These are phyloP conservation scores for Bathelium albidoporum DNA, from an alignment of 495 filamentous ascomycete genomes.

Conservation along the genomic window DNA sequence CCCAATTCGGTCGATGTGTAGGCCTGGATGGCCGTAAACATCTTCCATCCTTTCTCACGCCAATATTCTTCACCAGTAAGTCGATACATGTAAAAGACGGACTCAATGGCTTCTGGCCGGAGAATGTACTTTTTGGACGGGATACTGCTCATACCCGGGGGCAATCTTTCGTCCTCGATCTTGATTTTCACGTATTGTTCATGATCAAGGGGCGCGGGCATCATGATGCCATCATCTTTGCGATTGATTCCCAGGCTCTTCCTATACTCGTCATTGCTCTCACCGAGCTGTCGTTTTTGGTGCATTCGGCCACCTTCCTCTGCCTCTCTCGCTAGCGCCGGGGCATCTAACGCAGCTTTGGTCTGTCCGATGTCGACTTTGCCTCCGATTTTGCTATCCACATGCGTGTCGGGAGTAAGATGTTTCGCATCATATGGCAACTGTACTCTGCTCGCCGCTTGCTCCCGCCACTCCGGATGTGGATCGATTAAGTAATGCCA, in stretches of 20 bases:
- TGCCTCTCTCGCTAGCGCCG: neutral
- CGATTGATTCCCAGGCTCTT: neutral
- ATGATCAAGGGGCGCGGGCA: slow-evolving; percentile 42
- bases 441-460: neutral
- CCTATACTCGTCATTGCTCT: neutral
- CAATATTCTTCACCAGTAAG: slow-evolving; percentile 71
- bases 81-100: slow-evolving; percentile 91
- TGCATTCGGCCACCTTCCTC: neutral
- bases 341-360: neutral
- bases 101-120: slow-evolving; percentile 88
- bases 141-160: slow-evolving; percentile 55
- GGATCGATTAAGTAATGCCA: neutral
- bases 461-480: slow-evolving; percentile 1
- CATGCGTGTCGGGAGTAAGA: neutral
- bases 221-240: neutral
- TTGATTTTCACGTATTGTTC: slow-evolving; percentile 51
- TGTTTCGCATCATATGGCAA: slow-evolving; percentile 1
- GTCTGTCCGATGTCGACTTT: neutral
- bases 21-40: slow-evolving; percentile 67
- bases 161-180: slow-evolving; percentile 53
- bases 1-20: slow-evolving; percentile 57
- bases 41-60: slow-evolving; percentile 82
- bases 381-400: neutral
- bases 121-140: slow-evolving; percentile 59
- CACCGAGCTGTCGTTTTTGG: slow-evolving; percentile 4